Base-by-base conservation (phyloP, 1,139 yeast genomes). In the Suhomyces bokatorum region DNA sequence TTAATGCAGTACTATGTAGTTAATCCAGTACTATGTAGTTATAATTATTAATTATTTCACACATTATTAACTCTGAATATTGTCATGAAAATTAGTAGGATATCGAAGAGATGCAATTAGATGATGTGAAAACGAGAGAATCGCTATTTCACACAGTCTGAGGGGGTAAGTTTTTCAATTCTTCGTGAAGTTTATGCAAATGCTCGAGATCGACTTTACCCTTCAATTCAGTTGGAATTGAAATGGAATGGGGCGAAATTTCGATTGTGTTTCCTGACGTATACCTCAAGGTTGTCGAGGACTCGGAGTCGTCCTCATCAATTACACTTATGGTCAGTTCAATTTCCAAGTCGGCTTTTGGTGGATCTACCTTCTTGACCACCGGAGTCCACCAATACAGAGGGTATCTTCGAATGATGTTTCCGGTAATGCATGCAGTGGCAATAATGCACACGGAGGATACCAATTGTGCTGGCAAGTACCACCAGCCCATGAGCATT, bases 401-500 rank as follows among this genome's bases (percentile, higher is more conserved):
- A 0, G 90, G 90, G 54, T 82, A 84, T 37, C 62, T 60, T 42
- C 86, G 59, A 6, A 78, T 52, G 2, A 84, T 55, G 56, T 84
- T 84, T 42, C 85, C 82, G 2, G 81, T 70, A 7, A 84, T 60
- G 37, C 77, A 67, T 0, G 86, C 85, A 2, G 80, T 80, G 0
- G 67, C 60, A 14, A 81, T 58, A 49, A 83, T 78, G 40, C 83
- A 62, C 3, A 77, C 63, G 1, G 78, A 69, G 6, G 80, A 71
- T 0, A 83, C 67, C 3, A 84, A 49, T 44, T 83, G 86, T 1
- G 69, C 75, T 0, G 87, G 85, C 16, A 84, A 53, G 55, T 77
- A 83, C 80, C 85, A 81, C 90, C 90, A 84, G 40, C 89, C 77
- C 75, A 84, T 71, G 1, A 43, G 50, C 6, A 80, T 60, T 6